Conservation (phyloP, 768 basidiomycete species). For the Artomyces pyxidatus region DNA sequence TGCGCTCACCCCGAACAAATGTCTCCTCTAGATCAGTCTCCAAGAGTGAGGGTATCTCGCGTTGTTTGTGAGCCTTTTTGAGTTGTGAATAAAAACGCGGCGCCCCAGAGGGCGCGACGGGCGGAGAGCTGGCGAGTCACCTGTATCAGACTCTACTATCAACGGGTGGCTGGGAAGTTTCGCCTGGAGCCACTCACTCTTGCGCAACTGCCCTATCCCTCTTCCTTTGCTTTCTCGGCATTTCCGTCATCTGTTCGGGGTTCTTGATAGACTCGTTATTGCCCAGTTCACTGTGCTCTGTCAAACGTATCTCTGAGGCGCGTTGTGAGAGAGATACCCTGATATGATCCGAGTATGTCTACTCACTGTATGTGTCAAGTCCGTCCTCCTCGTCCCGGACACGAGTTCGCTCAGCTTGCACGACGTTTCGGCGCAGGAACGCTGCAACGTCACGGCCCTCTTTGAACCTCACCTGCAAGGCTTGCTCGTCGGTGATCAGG, state of each 20-base stretch:
- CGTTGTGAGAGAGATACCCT: not conserved
- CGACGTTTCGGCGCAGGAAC: constrained; percentile 74
- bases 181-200: constrained; percentile 7
- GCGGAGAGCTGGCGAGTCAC: constrained; percentile 19
- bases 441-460: constrained; percentile 65
- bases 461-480: constrained; percentile 46
- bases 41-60: constrained; percentile 55
- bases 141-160: constrained; percentile 9
- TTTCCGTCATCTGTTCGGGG: constrained; percentile 36
- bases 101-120: constrained; percentile 6
- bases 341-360: not conserved
- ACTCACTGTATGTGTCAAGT: constrained; percentile 53
- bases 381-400: constrained; percentile 24
- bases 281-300: constrained; percentile 78
- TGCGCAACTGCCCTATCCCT: not conserved
- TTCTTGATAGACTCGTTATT: constrained; percentile 74
- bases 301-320: constrained; percentile 59
- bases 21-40: constrained; percentile 82
- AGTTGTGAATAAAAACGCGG: constrained; percentile 58
- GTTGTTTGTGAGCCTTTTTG: constrained; percentile 58
- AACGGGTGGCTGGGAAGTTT: not conserved
- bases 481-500: constrained; percentile 34
- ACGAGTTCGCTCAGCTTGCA: constrained; percentile 58
- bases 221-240: constrained; percentile 33
- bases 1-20: constrained; percentile 69